Conservation (phyloP, 148 eudicot genomes). For the Persicaria maculosa region DNA sequence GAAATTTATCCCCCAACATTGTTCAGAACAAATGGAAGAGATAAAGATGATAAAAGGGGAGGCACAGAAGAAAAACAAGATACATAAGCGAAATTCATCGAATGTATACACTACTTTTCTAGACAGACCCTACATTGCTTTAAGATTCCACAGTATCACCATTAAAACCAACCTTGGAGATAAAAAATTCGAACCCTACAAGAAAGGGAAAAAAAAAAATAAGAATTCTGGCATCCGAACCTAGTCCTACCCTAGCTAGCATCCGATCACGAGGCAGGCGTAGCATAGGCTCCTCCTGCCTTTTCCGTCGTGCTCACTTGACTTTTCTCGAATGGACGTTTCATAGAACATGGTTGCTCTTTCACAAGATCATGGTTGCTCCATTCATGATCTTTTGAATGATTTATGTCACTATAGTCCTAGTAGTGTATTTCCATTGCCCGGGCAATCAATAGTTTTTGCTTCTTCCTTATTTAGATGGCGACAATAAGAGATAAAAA, state of each 20-base stretch:
- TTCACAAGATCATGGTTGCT: not conserved
- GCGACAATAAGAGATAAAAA: too few relatives aligned
- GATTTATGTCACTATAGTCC: not conserved
- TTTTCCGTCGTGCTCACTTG: not conserved
- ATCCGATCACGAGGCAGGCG: not conserved
- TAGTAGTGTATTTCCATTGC: not conserved
- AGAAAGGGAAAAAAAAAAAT: not conserved
- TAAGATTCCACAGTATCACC: slow-evolving; percentile 27
- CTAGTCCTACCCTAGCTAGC: too few relatives aligned
- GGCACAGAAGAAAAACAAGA: too few relatives aligned
- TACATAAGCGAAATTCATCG: slow-evolving; percentile 11
- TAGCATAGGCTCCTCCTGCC: not conserved
- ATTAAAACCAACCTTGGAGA: not conserved
- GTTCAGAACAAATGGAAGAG: too few relatives aligned
- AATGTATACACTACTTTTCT: slow-evolving; percentile 16
- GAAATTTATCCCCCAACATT: too few relatives aligned
- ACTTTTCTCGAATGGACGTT: not conserved
- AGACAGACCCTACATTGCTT: slow-evolving; percentile 17
- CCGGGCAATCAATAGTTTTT: too few relatives aligned
- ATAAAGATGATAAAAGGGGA: too few relatives aligned
- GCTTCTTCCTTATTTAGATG: too few relatives aligned
- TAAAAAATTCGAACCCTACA: not conserved
- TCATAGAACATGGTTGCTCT: not conserved
- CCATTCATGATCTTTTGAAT: not conserved
- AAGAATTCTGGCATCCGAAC: not conserved